Evolutionary conservation across 2,329 filamentous ascomycete genomes (phyloP).

Genomic region (Penicillium griseofulvum): DNA sequence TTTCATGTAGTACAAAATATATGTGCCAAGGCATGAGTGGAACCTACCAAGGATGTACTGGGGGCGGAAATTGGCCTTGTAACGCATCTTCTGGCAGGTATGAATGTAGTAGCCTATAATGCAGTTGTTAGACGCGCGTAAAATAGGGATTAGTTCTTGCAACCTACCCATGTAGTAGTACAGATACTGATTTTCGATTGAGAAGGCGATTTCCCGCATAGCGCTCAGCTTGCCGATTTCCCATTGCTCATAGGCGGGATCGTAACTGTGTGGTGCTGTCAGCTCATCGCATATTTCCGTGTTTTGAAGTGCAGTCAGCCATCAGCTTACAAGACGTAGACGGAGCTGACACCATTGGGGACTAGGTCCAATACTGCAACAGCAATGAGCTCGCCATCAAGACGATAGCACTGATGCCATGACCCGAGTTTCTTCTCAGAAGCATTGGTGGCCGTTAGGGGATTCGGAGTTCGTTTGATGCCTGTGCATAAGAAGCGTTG

Average conservation of each 20-base stretch:
- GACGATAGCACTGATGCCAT: slow-evolving; percentile 51
- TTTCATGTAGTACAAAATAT: neutral
- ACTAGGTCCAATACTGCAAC: slow-evolving; percentile 50
- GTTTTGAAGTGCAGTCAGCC: neutral
- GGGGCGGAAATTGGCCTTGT: slow-evolving; percentile 49
- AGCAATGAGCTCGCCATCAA: slow-evolving; percentile 50
- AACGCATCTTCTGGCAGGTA: slow-evolving; percentile 52
- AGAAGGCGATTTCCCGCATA: slow-evolving; percentile 57
- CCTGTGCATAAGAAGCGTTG: slow-evolving; percentile 50
- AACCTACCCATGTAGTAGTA: slow-evolving; percentile 64
- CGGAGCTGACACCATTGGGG: slow-evolving; percentile 49
- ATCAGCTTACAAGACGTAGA: slow-evolving; percentile 48
- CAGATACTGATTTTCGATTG: slow-evolving; percentile 54
- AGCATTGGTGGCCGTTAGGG: slow-evolving; percentile 28
- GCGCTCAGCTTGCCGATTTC: slow-evolving; percentile 64
- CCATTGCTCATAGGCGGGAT: slow-evolving; percentile 59
- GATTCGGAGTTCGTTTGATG: slow-evolving; percentile 38
- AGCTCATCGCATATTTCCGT: neutral
- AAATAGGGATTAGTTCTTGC: neutral
- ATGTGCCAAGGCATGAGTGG: neutral
- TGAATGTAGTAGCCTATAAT: slow-evolving; percentile 61
- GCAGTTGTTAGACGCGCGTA: neutral
- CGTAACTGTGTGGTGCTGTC: slow-evolving; percentile 47
- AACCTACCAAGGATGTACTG: slow-evolving; percentile 49
- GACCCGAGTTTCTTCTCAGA: slow-evolving; percentile 48